These are phyloP conservation scores for Scleroderma citrinum DNA, from an alignment of 768 basidiomycete species.

Conservation along the genomic window DNA sequence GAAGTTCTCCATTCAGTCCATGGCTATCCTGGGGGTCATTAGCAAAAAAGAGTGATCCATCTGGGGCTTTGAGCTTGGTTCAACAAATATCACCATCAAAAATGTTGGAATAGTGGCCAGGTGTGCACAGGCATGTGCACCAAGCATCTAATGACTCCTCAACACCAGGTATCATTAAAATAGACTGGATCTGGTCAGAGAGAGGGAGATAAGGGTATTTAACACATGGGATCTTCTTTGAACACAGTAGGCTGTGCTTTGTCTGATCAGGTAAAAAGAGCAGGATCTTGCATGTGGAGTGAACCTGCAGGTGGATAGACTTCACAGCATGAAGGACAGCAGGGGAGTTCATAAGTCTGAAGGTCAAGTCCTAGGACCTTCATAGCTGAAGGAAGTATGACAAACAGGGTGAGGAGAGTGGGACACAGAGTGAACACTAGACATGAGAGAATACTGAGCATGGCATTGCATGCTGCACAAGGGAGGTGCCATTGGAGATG, in stretches of 20 bases:
- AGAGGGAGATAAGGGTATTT: slow-evolving; percentile 6
- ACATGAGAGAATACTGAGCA: slow-evolving; percentile 12
- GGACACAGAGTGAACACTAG: slow-evolving; percentile 5
- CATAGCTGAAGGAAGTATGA: slow-evolving; percentile 16
- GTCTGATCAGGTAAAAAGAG: background rate
- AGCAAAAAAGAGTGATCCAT: slow-evolving; percentile 9
- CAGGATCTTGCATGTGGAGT: background rate
- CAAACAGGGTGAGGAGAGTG: slow-evolving; percentile 6
- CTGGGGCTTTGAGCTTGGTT: slow-evolving; percentile 13
- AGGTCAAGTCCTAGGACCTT: slow-evolving; percentile 1
- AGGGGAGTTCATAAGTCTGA: slow-evolving; percentile 11
- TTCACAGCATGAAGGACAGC: slow-evolving; percentile 16
- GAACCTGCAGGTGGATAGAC: slow-evolving; percentile 9
- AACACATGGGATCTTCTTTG: background rate
- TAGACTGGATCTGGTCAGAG: background rate
- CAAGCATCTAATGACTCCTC: slow-evolving; percentile 14
- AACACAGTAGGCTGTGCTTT: background rate
- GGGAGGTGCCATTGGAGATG: no score
- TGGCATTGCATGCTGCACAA: slow-evolving; percentile 17
- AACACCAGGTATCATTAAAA: background rate
- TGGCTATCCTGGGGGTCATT: background rate
- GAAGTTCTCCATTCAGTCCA: slow-evolving; percentile 21
- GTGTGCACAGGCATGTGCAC: background rate
- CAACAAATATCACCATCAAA: slow-evolving; percentile 25
- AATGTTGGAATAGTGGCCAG: slow-evolving; percentile 16